Evolutionary conservation across 75 land plant genomes (phyloP), one percentile per base, ranked within the genome.

Genomic region (Cryptomeria japonica): DNA sequence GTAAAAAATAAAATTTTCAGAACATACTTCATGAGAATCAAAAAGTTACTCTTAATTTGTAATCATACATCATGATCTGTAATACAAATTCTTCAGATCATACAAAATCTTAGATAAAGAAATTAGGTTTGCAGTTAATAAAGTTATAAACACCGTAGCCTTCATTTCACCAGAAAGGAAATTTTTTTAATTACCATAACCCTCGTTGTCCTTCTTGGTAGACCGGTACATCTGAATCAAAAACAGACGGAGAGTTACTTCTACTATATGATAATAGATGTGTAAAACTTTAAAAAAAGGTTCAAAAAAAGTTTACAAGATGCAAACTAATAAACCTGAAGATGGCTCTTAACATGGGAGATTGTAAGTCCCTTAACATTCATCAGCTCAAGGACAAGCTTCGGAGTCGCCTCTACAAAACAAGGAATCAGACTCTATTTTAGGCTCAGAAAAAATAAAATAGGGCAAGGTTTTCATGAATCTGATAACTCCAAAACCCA

Each of bases 321-420:
- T 68, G 38, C 7, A 75, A 32, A 34, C 13, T 12, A 75, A 32
- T 34, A 12, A 75, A 95, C 97, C 94, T 95, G 97, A 6, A 96
- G 94, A 88, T 96, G 97, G 88, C 96, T 95, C 75, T 95, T 95
- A 28, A 95, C 96, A 90, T 95, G 96, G 22, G 96, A 92, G 25
- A 95, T 95, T 37, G 96, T 95, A 44, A 95, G 92, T 10, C 96
- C 96, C 89, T 90, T 94, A 12, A 94, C 95, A 89, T 95, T 92
- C 96, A 95, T 95, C 51, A 93, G 85, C 90, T 95, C 96, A 64
- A 95, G 95, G n/a, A 95, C 95, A 55, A 92, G 91, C 86, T 95
- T 94, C 25, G 95, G 95, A 25, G 95, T 94, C 11, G 95, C 95
- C 86, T 87, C 95, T 94, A 88, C 80, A 86, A 85, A 85, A 53